A percentile compares a stretch with the other conserved stretches of the same genome.
Evolutionary conservation across 1,284 basidiomycete species (phyloP).

Genomic region (Trichosporon ovoides): DNA sequence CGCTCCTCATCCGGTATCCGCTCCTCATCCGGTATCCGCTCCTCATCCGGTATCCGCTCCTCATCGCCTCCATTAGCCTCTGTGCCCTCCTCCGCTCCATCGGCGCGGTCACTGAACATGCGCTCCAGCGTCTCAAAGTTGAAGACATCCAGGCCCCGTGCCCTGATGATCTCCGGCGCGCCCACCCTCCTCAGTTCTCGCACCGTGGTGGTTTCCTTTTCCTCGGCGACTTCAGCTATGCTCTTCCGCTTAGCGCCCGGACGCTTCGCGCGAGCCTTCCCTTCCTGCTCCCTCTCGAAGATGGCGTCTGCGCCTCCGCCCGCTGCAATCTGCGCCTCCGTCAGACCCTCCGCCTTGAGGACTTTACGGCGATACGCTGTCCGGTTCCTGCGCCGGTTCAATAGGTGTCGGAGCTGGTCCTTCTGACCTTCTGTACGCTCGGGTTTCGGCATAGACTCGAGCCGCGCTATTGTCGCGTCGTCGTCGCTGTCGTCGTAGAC

Average conservation of each 20-base stretch:
- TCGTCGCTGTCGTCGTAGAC: constrained; percentile 7
- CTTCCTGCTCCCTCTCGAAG: constrained; percentile 5
- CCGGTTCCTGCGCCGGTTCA: constrained; percentile 22
- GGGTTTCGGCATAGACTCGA: constrained; percentile 23
- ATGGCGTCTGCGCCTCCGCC: constrained; percentile 32
- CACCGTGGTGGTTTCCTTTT: not conserved
- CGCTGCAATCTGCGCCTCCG: constrained; percentile 21
- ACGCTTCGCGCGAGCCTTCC: not conserved
- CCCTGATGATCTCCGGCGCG: not conserved
- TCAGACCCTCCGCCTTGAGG: constrained; percentile 27
- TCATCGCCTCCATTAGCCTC: too few species aligned
- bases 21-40: too few species aligned
- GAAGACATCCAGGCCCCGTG: constrained; percentile 24
- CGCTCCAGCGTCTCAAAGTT: constrained; percentile 11
- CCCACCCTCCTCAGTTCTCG: not conserved
- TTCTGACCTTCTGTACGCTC: constrained; percentile 22
- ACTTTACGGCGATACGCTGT: constrained; percentile 24
- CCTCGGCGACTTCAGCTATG: not conserved
- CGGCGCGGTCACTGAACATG: not conserved
- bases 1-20: too few species aligned
- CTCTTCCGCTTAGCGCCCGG: not conserved
- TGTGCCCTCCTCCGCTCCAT: not conserved
- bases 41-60: too few species aligned
- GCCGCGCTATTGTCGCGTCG: constrained; percentile 17
- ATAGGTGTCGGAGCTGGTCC: constrained; percentile 16